These are phyloP conservation scores for Termitomyces sp. DNA, from an alignment of 768 basidiomycete genomes.

Conservation along the genomic window DNA sequence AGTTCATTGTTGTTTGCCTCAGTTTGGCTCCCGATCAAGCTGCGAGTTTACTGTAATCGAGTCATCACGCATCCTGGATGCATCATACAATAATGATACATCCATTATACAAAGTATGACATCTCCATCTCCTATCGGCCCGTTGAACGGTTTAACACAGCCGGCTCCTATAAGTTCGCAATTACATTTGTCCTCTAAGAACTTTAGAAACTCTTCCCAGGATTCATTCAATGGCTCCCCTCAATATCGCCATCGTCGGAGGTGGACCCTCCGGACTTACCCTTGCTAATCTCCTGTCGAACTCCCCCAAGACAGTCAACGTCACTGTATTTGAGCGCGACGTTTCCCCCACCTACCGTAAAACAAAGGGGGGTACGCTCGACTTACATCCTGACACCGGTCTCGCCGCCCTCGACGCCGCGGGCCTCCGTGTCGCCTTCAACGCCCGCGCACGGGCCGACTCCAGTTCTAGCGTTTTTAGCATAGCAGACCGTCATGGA, in stretches of 20 bases:
- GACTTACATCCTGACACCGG: slow-evolving; percentile 22
- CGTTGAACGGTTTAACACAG: background rate
- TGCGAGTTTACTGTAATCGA: too few species aligned
- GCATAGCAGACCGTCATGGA: slow-evolving; percentile 13
- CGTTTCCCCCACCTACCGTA: slow-evolving; percentile 12
- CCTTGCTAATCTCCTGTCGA: slow-evolving; percentile 18
- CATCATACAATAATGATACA: too few species aligned
- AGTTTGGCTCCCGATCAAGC: background rate
- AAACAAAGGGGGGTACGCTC: slow-evolving; percentile 21
- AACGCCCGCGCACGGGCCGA: slow-evolving; percentile 15
- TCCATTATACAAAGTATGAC: too few species aligned
- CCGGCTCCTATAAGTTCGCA: background rate
- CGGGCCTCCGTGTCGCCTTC: slow-evolving; percentile 21
- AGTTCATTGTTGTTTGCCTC: background rate
- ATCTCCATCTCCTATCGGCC: background rate
- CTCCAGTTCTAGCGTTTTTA: slow-evolving; percentile 9
- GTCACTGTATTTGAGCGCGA: slow-evolving; percentile 21
- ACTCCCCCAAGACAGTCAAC: slow-evolving; percentile 4
- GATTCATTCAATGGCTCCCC: background rate
- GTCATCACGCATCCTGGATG: too few species aligned
- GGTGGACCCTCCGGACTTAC: slow-evolving; percentile 23
- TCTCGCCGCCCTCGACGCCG: slow-evolving; percentile 18
- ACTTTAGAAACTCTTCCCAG: background rate
- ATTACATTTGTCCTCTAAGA: background rate
- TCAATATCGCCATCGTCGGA: slow-evolving; percentile 16